Conservation (phyloP, 75 land plant genomes). For the Cryptomeria japonica region DNA sequence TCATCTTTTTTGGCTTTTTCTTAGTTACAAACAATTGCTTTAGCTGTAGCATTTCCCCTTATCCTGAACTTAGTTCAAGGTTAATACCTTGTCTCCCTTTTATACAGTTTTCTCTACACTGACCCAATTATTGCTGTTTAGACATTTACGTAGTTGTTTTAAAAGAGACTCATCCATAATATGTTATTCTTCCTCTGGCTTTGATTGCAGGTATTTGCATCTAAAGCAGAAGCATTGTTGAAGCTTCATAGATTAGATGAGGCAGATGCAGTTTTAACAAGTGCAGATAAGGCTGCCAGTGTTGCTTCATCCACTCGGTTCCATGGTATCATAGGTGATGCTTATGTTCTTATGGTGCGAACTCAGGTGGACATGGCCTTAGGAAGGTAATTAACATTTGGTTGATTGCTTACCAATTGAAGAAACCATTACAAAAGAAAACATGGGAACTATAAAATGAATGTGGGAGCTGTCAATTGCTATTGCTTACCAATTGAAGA, state of each 20-base stretch:
- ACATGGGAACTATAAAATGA: background rate
- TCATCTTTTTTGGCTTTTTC: background rate
- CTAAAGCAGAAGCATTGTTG: slow-evolving; percentile 86
- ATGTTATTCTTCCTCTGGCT: background rate
- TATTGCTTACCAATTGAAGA: background rate
- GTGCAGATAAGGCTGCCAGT: slow-evolving; percentile 44
- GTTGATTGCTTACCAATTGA: background rate
- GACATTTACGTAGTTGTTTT: background rate
- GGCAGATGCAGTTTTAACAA: slow-evolving; percentile 54
- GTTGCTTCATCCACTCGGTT: slow-evolving; percentile 1
- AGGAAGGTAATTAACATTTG: slow-evolving; percentile 50
- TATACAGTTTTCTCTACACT: background rate
- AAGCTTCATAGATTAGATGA: slow-evolving; percentile 75
- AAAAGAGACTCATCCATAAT: background rate
- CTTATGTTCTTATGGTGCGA: slow-evolving; percentile 31
- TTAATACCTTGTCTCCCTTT: background rate
- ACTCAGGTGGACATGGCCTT: slow-evolving; percentile 59
- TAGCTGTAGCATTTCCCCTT: background rate
- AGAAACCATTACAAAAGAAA: background rate
- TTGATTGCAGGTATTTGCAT: slow-evolving; percentile 63
- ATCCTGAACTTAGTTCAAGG: background rate
- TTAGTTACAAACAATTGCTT: background rate
- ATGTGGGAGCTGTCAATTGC: background rate
- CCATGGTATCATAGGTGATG: slow-evolving; percentile 26
- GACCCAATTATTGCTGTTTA: background rate